Base-by-base conservation (phyloP, 371 early-diverging fungal genomes). In the Mortierella sp. region DNA sequence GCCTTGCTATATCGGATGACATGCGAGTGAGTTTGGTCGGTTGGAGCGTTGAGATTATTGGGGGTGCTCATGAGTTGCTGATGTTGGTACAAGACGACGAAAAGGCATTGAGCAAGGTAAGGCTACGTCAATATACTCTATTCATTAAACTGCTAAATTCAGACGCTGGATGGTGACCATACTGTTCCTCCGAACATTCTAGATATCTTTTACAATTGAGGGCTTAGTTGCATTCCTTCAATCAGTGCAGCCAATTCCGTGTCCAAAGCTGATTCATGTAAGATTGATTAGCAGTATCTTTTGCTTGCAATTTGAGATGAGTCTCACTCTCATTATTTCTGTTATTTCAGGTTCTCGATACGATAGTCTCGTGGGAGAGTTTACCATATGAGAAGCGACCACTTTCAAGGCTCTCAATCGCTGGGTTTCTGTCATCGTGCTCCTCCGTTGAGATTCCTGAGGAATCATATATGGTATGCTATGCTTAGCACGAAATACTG, bases 1-100 rank as follows among this genome's bases (percentile, higher is more conserved):
- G n/a, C 22, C 24, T n/a, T 20, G 11, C n/a, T 1, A 30, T 73
- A 18, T 52, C 67, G 1, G 51, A 62, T 14, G 62, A 63, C 2
- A 54, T 43, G 16, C 60, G 57, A 35, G 49, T 6, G 11, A 66
- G 26, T 22, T 18, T 81, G 32, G 57, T 76, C n/a, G 39, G 49
- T 3, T 81, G 83, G 83, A 73, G 83, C 58, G 62, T 67, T 10
- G 65, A 66, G 26, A 68, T 75, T n/a, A 28, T 76, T 6, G 59
- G 63, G 0, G 83, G 70, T 1, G 63, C 49, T 6, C 70, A 70
- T n/a, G 73, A 70, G 20, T 54, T 81, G 10, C 51, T 76, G 9
- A 14, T 9, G 26, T 26, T 66, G 5, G 61, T 70, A 20, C 39
- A 66, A 20, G 60, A 61, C 40, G 62, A 76, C 20, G 30, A 59